Base-by-base conservation (phyloP, 208 protist genomes). In the Herpetomonas muscarum region DNA sequence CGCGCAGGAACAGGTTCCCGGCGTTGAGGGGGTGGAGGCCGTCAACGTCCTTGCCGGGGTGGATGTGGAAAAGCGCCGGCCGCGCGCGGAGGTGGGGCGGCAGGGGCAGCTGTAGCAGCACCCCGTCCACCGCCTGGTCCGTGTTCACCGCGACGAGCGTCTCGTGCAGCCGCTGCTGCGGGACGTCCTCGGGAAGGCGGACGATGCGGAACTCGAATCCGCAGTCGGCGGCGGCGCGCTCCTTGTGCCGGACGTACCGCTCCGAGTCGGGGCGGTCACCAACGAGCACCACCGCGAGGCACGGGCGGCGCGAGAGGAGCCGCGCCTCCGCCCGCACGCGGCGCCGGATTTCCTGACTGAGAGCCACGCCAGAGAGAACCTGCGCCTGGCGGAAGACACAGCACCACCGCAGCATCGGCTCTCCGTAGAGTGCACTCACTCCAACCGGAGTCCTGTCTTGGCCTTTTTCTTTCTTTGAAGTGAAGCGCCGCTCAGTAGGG, bases 61-160 rank as follows among this genome's bases (percentile, higher is more conserved):
- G 63, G 26, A 96, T 87, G 51, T 78, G 64, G 19, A 79, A 74
- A 10, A 94, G 58, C 5, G 74, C 76, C 0, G 60, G 60, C 15
- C 75, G 60, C 15, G 93, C 89, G 54, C 96, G 70, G 15, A 98
- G 82, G 55, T 97, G 93, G 2, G 60, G 57, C 2, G 96, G 96
- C 24, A 98, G 75, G 2, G 95, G 96, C 34, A 99, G 77, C 78
- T 98, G 97, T 17, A 98, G 81, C 9, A 98, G 60, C 25, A 97
- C 87, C 5, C 71, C 76, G 30, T 87, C 83, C 19, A 90, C 66
- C 6, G 26, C 22, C 0, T 64, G 47, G 54, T 81, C 60, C 21
- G 28, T 67, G 52, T 77, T 79, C 24, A 84, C 61, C 1, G 45
- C 30, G 3, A 59, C 67, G 26, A 90, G 65, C 25, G 66, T 57